phyloP scores from a whole-genome alignment of 768 basidiomycete species.

The Kwoniella europaea region DNA sequence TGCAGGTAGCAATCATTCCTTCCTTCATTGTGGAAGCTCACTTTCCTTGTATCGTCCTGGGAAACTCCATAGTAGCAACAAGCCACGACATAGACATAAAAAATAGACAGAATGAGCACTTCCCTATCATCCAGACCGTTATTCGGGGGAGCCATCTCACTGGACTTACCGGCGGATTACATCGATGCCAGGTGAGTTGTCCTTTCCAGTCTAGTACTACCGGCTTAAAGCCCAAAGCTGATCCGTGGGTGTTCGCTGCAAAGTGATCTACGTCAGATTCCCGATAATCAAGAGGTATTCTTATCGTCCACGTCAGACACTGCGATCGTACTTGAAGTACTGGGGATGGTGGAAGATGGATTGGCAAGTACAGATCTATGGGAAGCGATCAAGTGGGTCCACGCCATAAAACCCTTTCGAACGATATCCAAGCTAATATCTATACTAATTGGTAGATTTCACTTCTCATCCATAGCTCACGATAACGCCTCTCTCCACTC shows the following conservation, averaged over 20 bases:
- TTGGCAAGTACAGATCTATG: constrained; percentile 62
- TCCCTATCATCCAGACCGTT: constrained; percentile 61
- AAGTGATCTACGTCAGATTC: constrained; percentile 78
- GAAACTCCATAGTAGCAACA: no score
- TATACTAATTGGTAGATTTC: constrained; percentile 67
- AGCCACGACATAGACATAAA: neutral
- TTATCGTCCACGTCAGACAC: constrained; percentile 70
- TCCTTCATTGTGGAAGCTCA: no score
- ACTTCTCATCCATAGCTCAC: constrained; percentile 86
- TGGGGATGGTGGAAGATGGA: constrained; percentile 68
- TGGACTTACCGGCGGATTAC: constrained; percentile 65
- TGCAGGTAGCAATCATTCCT: no score
- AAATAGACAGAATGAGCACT: constrained; percentile 13
- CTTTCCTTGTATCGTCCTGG: no score
- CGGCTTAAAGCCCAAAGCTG: neutral
- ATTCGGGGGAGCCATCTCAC: constrained; percentile 85
- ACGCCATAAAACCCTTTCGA: no score
- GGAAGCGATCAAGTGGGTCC: constrained; percentile 72
- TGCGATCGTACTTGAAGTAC: constrained; percentile 82
- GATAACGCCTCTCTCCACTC: constrained; percentile 76
- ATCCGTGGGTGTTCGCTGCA: neutral
- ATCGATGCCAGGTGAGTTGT: constrained; percentile 82
- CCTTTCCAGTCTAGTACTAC: no score
- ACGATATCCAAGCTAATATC: no score
- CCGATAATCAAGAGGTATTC: constrained; percentile 94